Conservation (phyloP, 2,329 filamentous ascomycete genomes). For the Ophiocordyceps camponoti-floridani region DNA sequence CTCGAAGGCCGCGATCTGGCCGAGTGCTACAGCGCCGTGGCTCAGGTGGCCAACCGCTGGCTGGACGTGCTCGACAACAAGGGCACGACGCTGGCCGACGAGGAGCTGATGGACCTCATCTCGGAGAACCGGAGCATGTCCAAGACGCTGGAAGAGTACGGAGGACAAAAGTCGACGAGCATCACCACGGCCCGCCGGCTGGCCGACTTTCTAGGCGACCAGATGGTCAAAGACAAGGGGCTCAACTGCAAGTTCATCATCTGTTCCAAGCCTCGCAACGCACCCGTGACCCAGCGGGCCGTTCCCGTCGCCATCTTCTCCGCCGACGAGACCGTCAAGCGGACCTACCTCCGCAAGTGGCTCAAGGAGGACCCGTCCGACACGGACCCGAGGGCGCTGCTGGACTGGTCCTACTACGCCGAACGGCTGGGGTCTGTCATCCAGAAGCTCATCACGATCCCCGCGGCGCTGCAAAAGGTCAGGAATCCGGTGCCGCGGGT, state of each 20-base stretch:
- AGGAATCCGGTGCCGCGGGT: conserved; percentile 89
- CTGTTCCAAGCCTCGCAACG: conserved; percentile 66
- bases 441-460: conserved; percentile 97
- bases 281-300: conserved; percentile 86
- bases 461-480: conserved; percentile 86
- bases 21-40: conserved; percentile 82
- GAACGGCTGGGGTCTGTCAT: conserved; percentile 94
- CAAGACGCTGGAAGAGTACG: conserved; percentile 94
- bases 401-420: conserved; percentile 96
- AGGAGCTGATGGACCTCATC: conserved; percentile 98
- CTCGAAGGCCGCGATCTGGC: conserved; percentile 72
- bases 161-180: conserved; percentile 89
- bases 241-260: conserved; percentile 99
- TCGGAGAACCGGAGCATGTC: conserved; percentile 97
- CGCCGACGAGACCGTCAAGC: conserved; percentile 73
- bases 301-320: conserved; percentile 96
- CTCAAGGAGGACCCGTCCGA: conserved; percentile 80
- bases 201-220: conserved; percentile 89
- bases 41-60: conserved; percentile 91
- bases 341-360: conserved; percentile 86
- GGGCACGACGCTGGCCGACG: conserved; percentile 78
- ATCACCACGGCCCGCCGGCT: conserved; percentile 93
- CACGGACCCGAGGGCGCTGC: conserved; percentile 74
- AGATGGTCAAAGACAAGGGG: conserved; percentile 99
- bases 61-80: conserved; percentile 84